These are phyloP conservation scores for Quercus tomentella DNA, from an alignment of 331 rosid species.

Conservation along the genomic window DNA sequence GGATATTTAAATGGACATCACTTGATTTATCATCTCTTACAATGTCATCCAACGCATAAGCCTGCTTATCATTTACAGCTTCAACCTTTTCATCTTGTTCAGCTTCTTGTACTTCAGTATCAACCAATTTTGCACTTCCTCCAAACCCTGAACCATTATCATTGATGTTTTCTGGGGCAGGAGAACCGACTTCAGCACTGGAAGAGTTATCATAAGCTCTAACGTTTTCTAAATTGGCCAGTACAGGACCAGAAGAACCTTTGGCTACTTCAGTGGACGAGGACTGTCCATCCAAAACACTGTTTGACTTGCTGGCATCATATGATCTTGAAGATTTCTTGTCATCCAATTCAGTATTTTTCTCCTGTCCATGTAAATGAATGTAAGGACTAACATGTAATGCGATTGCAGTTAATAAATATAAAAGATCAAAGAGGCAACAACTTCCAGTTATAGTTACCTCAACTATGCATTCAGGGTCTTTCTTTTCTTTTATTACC, in stretches of 20 bases:
- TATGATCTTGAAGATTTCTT: conserved; percentile 6
- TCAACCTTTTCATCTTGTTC: conserved; percentile 13
- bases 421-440: background rate
- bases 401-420: background rate
- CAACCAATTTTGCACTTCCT: conserved; percentile 16
- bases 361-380: conserved; percentile 8
- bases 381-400: background rate
- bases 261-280: conserved; percentile 8
- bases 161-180: conserved; percentile 5
- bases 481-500: conserved; percentile 6
- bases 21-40: background rate
- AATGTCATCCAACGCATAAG: background rate
- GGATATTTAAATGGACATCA: conserved; percentile 48
- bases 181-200: conserved; percentile 1
- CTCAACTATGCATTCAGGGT: conserved; percentile 12
- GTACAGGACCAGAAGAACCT: conserved; percentile 3
- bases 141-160: conserved; percentile 11
- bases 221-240: conserved; percentile 6
- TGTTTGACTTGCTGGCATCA: conserved; percentile 6
- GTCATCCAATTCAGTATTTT: conserved; percentile 16
- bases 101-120: conserved; percentile 13
- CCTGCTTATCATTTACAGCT: conserved; percentile 19
- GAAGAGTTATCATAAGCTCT: conserved; percentile 2
- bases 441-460: conserved; percentile 14
- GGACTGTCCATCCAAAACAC: conserved; percentile 14